Base-by-base conservation (phyloP, 768 basidiomycete genomes). In the Kwoniella botswanensis region DNA sequence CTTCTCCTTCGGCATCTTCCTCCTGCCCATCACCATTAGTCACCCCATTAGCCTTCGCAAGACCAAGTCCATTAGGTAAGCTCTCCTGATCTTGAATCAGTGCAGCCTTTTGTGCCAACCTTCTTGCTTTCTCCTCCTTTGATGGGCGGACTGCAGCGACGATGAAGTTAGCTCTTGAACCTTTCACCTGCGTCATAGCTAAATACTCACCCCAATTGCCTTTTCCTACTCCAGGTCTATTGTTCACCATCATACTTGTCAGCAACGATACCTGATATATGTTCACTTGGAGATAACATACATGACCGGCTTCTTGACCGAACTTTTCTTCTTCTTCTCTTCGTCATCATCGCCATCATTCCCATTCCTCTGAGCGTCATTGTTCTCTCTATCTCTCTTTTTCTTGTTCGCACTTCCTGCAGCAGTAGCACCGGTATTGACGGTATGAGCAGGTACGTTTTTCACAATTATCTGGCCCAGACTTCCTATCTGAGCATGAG, bases 171-270 rank as follows among this genome's bases (percentile, higher is more conserved):
- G 35, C 35, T 35, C 15, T 35, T 43, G 4, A 18, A 59, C 35
- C 17, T 21, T 70, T 10, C 35, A 18, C 11, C 44, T 54, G 46
- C 15, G n/a, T 54, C 2, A 53, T 17, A 44, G 65, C 42, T 44
- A 29, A 63, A 4, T 10, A 78, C 80, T 76, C 74, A 82, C 81
- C 73, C 77, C 77, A 82, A 68, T 80, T 82, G 35, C 77, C 81
- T 71, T 78, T 82, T 17, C 81, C 79, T 9, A 76, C 74, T 24
- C 77, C 75, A 0, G 77, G 69, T 65, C 70, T 65, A 42, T 50
- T 7, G 35, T 35, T 35, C 35, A 35, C 35, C 35, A 35, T 35
- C 35, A 35, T 35, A 35, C 35, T 35, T 35, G 35, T 35, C 63
- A 62, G 50, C 29, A 44, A 41, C 29, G 52, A 52, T 42, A 54